phyloP scores from a whole-genome alignment of 345 rosid genomes.

The Melaleuca alternifolia region DNA sequence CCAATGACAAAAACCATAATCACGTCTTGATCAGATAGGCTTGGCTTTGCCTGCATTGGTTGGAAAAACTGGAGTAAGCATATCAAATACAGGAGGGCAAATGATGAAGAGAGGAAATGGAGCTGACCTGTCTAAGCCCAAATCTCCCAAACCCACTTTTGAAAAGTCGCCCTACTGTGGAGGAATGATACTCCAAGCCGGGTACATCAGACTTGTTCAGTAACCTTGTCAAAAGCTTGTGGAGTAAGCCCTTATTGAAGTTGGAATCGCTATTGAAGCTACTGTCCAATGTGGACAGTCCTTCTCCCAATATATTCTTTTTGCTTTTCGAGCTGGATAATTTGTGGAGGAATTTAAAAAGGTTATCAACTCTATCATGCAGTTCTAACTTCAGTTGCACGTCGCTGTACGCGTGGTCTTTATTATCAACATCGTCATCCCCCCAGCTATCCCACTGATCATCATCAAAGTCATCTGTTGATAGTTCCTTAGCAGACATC shows the following conservation, averaged over 20 bases:
- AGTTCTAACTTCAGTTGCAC: slow-evolving; percentile 86
- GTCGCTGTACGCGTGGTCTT: slow-evolving; percentile 44
- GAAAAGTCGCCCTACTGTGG: slow-evolving; percentile 86
- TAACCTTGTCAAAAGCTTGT: slow-evolving; percentile 52
- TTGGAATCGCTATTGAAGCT: slow-evolving; percentile 39
- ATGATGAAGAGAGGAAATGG: not conserved
- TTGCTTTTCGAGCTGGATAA: slow-evolving; percentile 46
- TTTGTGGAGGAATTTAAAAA: slow-evolving; percentile 76
- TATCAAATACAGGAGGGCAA: not conserved
- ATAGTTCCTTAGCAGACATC: slow-evolving; percentile 28
- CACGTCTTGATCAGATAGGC: slow-evolving; percentile 70
- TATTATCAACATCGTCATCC: slow-evolving; percentile 50
- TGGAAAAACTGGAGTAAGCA: not conserved
- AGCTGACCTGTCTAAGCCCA: slow-evolving; percentile 85
- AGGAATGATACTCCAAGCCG: slow-evolving; percentile 88
- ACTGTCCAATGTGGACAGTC: slow-evolving; percentile 37
- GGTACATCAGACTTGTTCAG: slow-evolving; percentile 56
- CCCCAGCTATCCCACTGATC: slow-evolving; percentile 99
- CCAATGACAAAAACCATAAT: slow-evolving; percentile 81
- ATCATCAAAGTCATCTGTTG: slow-evolving; percentile 82
- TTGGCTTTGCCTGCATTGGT: slow-evolving; percentile 69
- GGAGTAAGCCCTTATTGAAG: slow-evolving; percentile 52
- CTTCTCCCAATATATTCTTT: slow-evolving; percentile 44
- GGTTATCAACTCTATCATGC: slow-evolving; percentile 79
- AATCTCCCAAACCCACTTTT: slow-evolving; percentile 97